Percentiles rank a stretch among this genome's conserved stretches.
Evolutionary conservation across 495 filamentous ascomycete species (phyloP).

Genomic region (Neurospora cerealis): DNA sequence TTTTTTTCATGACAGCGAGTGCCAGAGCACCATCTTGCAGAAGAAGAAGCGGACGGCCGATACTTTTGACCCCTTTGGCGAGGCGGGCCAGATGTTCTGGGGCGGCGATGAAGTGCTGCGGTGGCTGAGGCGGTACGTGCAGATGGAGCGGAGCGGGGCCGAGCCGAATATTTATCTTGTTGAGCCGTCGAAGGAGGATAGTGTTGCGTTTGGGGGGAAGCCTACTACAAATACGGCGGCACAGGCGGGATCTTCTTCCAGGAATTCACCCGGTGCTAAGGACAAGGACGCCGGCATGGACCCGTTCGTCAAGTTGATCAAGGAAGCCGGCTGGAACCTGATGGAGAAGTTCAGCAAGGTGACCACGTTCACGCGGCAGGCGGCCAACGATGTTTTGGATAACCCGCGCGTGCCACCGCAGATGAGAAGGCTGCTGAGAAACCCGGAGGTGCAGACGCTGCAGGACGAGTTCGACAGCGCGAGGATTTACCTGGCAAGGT

Average conservation of each 20-base stretch:
- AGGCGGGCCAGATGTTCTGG: constrained; percentile 84
- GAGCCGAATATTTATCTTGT: constrained; percentile 87
- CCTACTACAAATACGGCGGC: constrained; percentile 20
- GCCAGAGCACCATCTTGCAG: constrained; percentile 88
- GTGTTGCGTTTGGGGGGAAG: constrained; percentile 64
- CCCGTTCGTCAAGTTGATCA: constrained; percentile 85
- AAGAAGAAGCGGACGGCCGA: constrained; percentile 76
- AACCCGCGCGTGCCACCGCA: constrained; percentile 83
- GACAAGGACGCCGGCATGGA: constrained; percentile 73
- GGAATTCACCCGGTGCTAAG: constrained; percentile 19
- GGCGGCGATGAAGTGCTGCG: constrained; percentile 91
- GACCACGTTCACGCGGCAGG: constrained; percentile 85
- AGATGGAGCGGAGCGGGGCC: constrained; percentile 68
- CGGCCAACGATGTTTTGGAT: constrained; percentile 83
- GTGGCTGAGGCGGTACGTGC: constrained; percentile 78
- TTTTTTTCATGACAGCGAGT: constrained; percentile 96
- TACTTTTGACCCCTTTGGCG: constrained; percentile 82
- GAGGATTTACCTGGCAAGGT: constrained; percentile 82
- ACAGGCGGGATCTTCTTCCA: constrained; percentile 15
- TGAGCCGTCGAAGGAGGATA: constrained; percentile 78
- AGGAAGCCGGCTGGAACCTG: constrained; percentile 92
- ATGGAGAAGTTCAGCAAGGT: constrained; percentile 93
- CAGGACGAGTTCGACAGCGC: constrained; percentile 97
- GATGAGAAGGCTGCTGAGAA: constrained; percentile 71
- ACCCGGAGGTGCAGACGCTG: constrained; percentile 89